A percentile compares a stretch with the other conserved stretches of the same genome.
phyloP scores from a whole-genome alignment of 768 basidiomycete genomes.

The Mycena filopes region DNA sequence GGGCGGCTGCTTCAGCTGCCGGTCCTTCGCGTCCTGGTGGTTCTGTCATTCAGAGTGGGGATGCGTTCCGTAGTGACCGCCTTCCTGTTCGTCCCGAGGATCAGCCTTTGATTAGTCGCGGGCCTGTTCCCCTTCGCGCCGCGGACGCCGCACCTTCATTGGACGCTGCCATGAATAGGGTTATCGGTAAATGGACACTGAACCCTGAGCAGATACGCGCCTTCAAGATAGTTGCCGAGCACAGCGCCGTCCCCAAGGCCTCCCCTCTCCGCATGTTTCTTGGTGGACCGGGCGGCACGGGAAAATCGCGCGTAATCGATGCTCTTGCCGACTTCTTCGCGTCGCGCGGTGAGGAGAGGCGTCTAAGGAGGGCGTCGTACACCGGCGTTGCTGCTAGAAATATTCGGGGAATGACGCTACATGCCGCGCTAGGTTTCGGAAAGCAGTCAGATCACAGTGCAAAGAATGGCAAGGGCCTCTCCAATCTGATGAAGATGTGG shows the following conservation, averaged over 20 bases:
- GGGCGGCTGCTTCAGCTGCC: not conserved
- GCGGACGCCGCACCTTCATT: no score
- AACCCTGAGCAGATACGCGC: not conserved
- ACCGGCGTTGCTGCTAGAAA: no score
- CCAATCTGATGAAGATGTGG: conserved; percentile 45
- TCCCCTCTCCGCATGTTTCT: conserved; percentile 38
- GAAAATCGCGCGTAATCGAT: conserved; percentile 41
- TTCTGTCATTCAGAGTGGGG: not conserved
- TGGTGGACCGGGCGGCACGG: conserved; percentile 42
- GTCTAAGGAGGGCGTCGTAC: conserved; percentile 44
- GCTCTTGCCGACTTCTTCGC: conserved; percentile 35
- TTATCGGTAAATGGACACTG: not conserved
- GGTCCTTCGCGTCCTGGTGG: not conserved
- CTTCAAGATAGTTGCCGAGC: not conserved
- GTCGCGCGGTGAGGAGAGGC: conserved; percentile 23
- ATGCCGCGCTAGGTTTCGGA: conserved; percentile 41
- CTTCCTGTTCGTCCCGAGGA: no score
- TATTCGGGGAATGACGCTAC: conserved; percentile 42
- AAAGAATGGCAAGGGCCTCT: not conserved
- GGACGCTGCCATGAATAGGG: no score
- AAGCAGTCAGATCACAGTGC: not conserved
- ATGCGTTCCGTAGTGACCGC: not conserved
- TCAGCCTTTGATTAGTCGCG: no score
- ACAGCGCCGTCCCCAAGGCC: not conserved
- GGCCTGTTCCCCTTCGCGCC: no score